Percentiles rank a stretch among this genome's conserved stretches.
Evolutionary conservation across 176 grass and related monocot species (phyloP).

Genomic region (Oryza brachyantha): DNA sequence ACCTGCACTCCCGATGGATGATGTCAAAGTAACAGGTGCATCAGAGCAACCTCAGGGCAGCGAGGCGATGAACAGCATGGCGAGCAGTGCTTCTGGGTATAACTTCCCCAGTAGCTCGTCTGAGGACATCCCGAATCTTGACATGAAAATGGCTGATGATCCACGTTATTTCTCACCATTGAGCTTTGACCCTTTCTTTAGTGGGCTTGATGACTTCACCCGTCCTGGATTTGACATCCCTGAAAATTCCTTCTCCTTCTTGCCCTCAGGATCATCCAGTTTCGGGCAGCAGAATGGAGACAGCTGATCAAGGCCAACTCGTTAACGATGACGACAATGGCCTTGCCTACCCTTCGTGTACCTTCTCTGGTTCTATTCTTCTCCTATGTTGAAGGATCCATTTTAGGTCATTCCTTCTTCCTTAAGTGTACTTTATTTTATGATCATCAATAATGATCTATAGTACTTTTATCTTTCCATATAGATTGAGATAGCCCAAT

Average conservation of each 20-base stretch:
- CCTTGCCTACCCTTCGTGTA: conserved; percentile 8
- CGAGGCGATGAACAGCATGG: conserved; percentile 40
- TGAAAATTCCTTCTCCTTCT: conserved; percentile 58
- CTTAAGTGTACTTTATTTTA: conserved; percentile 37
- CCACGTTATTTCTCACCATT: conserved; percentile 59
- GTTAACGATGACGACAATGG: background rate
- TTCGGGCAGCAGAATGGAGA: conserved; percentile 48
- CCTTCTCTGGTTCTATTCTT: conserved; percentile 16
- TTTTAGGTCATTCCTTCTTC: conserved; percentile 42
- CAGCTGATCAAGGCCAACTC: conserved; percentile 36
- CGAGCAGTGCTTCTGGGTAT: conserved; percentile 34
- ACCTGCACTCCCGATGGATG: conserved; percentile 66
- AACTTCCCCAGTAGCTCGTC: conserved; percentile 38
- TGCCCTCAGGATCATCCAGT: conserved; percentile 45
- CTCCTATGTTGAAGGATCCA: conserved; percentile 31
- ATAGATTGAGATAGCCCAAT: conserved; percentile 30
- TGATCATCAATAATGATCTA: conserved; percentile 53
- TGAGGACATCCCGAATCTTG: conserved; percentile 47
- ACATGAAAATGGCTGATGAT: conserved; percentile 62
- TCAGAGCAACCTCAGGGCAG: conserved; percentile 37
- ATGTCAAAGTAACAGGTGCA: conserved; percentile 45
- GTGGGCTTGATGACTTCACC: conserved; percentile 61
- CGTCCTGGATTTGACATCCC: conserved; percentile 61
- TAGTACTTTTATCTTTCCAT: conserved; percentile 15
- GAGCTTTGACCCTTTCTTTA: conserved; percentile 70